These are phyloP conservation scores for Adiantum capillusveneris DNA, from an alignment of 75 land plant genomes.

Conservation along the genomic window DNA sequence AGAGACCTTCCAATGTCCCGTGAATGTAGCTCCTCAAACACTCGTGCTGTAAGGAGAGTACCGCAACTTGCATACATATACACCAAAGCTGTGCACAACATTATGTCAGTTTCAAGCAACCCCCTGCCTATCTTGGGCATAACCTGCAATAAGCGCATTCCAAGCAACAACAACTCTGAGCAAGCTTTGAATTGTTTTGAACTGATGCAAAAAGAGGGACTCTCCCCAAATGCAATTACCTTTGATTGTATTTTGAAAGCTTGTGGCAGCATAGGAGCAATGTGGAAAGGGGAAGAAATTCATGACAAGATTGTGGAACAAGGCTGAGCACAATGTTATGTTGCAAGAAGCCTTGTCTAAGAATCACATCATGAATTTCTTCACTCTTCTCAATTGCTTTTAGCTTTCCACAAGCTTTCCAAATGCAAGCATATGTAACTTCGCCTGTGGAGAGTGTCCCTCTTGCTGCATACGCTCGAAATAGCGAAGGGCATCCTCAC, in stretches of 20 bases:
- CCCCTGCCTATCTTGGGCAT: slow-evolving; percentile 15
- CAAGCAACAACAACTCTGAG: slow-evolving; percentile 21
- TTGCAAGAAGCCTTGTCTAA: neutral
- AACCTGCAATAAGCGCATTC: slow-evolving; percentile 16
- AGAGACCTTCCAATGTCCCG: slow-evolving; percentile 5
- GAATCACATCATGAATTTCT: slow-evolving; percentile 2
- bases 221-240: neutral
- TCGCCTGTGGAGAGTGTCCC: slow-evolving; percentile 6
- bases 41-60: too few species aligned
- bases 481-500: slow-evolving; percentile 6
- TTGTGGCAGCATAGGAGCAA: too few species aligned
- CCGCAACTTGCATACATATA: too few species aligned
- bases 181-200: too few species aligned
- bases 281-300: too few species aligned
- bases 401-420: slow-evolving; percentile 7
- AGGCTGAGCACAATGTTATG: neutral
- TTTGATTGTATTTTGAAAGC: slow-evolving; percentile 10
- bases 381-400: neutral
- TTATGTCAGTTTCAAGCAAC: neutral
- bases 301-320: neutral
- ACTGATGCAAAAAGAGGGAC: slow-evolving; percentile 5
- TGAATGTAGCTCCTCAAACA: too few species aligned
- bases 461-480: slow-evolving; percentile 6
- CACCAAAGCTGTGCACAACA: neutral
- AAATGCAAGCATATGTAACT: slow-evolving; percentile 5